A percentile compares a stretch with the other conserved stretches of the same genome.
Evolutionary conservation across 2,329 filamentous ascomycete species (phyloP).

Genomic region (Fusarium drepaniforme): DNA sequence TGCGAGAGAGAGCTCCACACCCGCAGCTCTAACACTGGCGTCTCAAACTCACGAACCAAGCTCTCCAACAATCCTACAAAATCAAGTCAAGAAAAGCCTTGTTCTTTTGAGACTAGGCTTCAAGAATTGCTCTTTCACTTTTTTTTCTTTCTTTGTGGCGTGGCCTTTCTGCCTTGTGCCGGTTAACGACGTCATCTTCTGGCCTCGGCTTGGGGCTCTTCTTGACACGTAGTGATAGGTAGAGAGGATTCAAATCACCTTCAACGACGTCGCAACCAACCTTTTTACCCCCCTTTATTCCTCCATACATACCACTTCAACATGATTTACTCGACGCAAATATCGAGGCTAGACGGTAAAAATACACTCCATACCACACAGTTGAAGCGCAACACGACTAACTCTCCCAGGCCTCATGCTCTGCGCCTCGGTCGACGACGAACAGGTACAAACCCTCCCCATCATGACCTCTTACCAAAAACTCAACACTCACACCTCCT

Average conservation of each 20-base stretch:
- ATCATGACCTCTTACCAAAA: not conserved
- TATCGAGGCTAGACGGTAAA: slow-evolving; percentile 90
- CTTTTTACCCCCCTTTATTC: slow-evolving; percentile 1
- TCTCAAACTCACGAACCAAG: slow-evolving; percentile 1
- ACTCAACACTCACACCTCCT: not conserved
- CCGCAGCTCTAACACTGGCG: not conserved
- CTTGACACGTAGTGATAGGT: slow-evolving; percentile 44
- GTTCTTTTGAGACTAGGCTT: not conserved
- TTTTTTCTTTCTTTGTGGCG: not conserved
- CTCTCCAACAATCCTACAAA: not conserved
- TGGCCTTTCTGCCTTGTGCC: slow-evolving; percentile 9
- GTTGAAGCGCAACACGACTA: slow-evolving; percentile 15
- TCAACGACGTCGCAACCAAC: slow-evolving; percentile 10
- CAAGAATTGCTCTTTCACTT: not conserved
- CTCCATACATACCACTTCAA: slow-evolving; percentile 5
- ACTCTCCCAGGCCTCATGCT: slow-evolving; percentile 83
- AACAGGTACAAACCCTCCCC: slow-evolving; percentile 68
- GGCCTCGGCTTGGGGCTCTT: slow-evolving; percentile 20
- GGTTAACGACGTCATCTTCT: slow-evolving; percentile 28
- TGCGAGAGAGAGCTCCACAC: slow-evolving; percentile 33
- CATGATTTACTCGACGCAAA: slow-evolving; percentile 95
- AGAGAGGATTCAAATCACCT: slow-evolving; percentile 22
- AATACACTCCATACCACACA: slow-evolving; percentile 13
- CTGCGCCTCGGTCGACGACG: slow-evolving; percentile 94
- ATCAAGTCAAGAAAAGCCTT: not conserved